phyloP scores from a whole-genome alignment of 495 filamentous ascomycete species.

The Podospora bellae-mahoneyi region DNA sequence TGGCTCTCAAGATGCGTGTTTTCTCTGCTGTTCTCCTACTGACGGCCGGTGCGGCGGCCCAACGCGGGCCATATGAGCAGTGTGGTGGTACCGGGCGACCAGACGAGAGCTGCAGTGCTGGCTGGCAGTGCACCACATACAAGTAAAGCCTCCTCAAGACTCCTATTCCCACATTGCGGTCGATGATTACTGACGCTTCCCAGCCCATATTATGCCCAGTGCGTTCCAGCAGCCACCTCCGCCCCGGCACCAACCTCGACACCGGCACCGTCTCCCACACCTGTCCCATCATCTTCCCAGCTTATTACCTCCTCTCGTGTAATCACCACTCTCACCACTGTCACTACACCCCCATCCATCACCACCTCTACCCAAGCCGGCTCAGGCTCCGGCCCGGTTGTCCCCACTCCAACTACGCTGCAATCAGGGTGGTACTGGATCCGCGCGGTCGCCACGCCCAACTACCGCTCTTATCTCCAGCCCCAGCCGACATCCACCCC shows the following conservation, averaged over 20 bases:
- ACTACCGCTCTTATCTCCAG: constrained; percentile 54
- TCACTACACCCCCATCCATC: constrained; percentile 11
- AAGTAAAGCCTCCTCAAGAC: constrained; percentile 15
- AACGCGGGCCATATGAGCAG: constrained; percentile 26
- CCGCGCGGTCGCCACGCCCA: constrained; percentile 49
- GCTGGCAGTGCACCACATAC: constrained; percentile 23
- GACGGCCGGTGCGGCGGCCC: constrained; percentile 18
- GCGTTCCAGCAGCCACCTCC: constrained; percentile 11
- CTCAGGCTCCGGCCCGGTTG: constrained; percentile 23
- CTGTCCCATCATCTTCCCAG: background rate
- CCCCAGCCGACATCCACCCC: constrained; percentile 32
- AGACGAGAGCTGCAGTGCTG: constrained; percentile 16
- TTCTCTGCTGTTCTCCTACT: constrained; percentile 16
- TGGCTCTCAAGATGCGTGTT: constrained; percentile 17
- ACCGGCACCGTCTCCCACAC: constrained; percentile 6
- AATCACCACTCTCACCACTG: constrained; percentile 12
- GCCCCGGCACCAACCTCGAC: constrained; percentile 16
- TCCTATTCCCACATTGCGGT: background rate
- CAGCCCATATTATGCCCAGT: constrained; percentile 25
- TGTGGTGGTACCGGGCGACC: constrained; percentile 20
- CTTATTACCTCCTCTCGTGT: background rate
- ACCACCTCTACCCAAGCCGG: constrained; percentile 25
- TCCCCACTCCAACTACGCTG: constrained; percentile 38
- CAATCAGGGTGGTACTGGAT: constrained; percentile 49
- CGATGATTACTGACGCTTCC: background rate